These are phyloP conservation scores for Phytopythium vexans DNA, from an alignment of 352 stramenopile species.

Conservation along the genomic window DNA sequence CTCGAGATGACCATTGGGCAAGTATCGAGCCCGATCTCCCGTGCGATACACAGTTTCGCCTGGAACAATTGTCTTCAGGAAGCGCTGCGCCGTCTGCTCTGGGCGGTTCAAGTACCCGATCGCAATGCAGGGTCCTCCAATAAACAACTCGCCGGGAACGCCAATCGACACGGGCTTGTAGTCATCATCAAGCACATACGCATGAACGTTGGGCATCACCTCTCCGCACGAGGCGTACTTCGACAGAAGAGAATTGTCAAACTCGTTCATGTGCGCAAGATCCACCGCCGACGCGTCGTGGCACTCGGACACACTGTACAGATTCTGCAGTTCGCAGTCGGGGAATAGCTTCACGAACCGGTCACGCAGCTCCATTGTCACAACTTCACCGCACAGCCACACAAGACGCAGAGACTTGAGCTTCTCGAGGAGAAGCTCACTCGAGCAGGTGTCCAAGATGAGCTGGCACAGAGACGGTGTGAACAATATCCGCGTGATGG, in stretches of 20 bases:
- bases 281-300: constrained; percentile 89
- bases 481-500: constrained; percentile 92
- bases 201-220: constrained; percentile 82
- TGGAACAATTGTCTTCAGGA: constrained; percentile 62
- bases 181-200: constrained; percentile 75
- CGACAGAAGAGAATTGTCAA: constrained; percentile 64
- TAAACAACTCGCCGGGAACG: constrained; percentile 80
- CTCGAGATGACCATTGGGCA: constrained; percentile 90
- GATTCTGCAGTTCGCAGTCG: constrained; percentile 86
- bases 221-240: constrained; percentile 89
- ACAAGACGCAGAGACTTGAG: constrained; percentile 82
- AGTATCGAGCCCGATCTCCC: constrained; percentile 88
- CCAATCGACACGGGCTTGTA: constrained; percentile 60
- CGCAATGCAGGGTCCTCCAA: constrained; percentile 81
- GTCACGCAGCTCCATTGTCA: constrained; percentile 87
- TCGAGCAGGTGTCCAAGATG: constrained; percentile 69
- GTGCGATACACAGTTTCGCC: constrained; percentile 90
- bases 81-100: constrained; percentile 73
- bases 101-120: constrained; percentile 83
- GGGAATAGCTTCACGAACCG: constrained; percentile 84
- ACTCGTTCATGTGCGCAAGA: constrained; percentile 68
- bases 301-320: constrained; percentile 94
- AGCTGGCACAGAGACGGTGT: constrained; percentile 91
- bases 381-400: constrained; percentile 92
- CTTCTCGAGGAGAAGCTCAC: constrained; percentile 45